phyloP scores from a whole-genome alignment of 805 yeast genomes.

The Yarrowia osloensis region DNA sequence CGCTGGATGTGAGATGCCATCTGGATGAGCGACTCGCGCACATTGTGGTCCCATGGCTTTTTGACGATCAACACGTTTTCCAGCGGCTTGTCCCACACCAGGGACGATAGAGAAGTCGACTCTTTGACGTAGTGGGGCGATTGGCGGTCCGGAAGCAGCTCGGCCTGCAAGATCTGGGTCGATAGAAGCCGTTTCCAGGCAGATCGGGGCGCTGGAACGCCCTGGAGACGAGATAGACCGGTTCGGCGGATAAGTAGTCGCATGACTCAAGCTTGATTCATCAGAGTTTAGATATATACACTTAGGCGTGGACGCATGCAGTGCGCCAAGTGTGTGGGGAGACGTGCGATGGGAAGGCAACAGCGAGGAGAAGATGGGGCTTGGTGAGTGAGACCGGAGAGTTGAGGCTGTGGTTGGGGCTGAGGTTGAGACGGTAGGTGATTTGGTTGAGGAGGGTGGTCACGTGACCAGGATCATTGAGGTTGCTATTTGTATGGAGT shows the following conservation, averaged over 20 bases:
- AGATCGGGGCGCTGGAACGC: background rate
- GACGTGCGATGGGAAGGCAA: background rate
- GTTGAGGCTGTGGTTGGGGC: too few relatives aligned
- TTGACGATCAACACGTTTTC: constrained; percentile 78
- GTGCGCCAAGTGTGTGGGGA: background rate
- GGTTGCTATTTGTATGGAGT: too few relatives aligned
- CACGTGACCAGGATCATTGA: too few relatives aligned
- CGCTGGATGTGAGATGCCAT: constrained; percentile 50
- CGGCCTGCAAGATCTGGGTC: background rate
- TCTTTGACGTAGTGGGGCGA: constrained; percentile 25
- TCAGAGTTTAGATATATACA: background rate
- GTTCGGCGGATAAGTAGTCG: background rate
- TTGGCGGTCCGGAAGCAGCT: constrained; percentile 8
- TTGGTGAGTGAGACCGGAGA: too few relatives aligned
- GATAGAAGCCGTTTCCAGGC: background rate
- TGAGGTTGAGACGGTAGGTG: too few relatives aligned
- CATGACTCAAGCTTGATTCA: constrained; percentile 18
- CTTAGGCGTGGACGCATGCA: background rate
- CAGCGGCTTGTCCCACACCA: constrained; percentile 72
- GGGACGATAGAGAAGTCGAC: constrained; percentile 32
- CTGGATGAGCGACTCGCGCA: constrained; percentile 63
- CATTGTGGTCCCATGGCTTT: constrained; percentile 75
- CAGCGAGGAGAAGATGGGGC: too few relatives aligned
- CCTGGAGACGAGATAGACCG: background rate
- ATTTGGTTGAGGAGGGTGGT: too few relatives aligned